Evolutionary conservation across 2,329 filamentous ascomycete species (phyloP).

Genomic region (Grosmannia penicillata): DNA sequence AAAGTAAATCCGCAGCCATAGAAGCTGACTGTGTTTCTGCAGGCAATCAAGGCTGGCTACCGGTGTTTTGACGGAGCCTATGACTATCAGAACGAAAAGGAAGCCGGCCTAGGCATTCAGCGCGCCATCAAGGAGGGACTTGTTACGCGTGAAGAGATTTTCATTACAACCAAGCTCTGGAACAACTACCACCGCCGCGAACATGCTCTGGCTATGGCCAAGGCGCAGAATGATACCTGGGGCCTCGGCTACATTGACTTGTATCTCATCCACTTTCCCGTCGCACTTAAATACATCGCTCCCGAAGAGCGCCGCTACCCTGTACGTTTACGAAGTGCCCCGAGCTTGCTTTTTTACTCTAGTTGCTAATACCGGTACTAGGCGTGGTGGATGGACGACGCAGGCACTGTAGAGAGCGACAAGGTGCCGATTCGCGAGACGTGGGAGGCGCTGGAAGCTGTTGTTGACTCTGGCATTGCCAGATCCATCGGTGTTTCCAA

Average conservation of each 20-base stretch:
- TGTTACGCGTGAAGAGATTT: conserved; percentile 74
- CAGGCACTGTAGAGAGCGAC: conserved; percentile 22
- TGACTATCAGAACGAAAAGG: conserved; percentile 73
- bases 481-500: conserved; percentile 70
- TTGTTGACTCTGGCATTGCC: conserved; percentile 54
- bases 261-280: conserved; percentile 80
- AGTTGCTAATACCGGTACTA: too few species aligned
- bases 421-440: conserved; percentile 51
- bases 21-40: neutral
- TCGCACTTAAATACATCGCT: conserved; percentile 72
- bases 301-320: conserved; percentile 53
- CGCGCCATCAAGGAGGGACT: conserved; percentile 69
- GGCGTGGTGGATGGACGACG: conserved; percentile 59
- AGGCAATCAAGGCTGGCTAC: conserved; percentile 47
- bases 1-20: too few species aligned
- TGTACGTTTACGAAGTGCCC: too few species aligned
- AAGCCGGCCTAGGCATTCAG: conserved; percentile 60
- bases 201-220: conserved; percentile 58
- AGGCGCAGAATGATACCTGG: conserved; percentile 69
- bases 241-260: conserved; percentile 82
- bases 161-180: conserved; percentile 89
- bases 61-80: conserved; percentile 45
- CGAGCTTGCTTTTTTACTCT: too few species aligned
- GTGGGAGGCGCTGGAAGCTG: conserved; percentile 64
- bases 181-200: conserved; percentile 78